Evolutionary conservation across 495 filamentous ascomycete genomes (phyloP), one percentile per base, ranked within the genome.

Genomic region (Letharia columbiana): DNA sequence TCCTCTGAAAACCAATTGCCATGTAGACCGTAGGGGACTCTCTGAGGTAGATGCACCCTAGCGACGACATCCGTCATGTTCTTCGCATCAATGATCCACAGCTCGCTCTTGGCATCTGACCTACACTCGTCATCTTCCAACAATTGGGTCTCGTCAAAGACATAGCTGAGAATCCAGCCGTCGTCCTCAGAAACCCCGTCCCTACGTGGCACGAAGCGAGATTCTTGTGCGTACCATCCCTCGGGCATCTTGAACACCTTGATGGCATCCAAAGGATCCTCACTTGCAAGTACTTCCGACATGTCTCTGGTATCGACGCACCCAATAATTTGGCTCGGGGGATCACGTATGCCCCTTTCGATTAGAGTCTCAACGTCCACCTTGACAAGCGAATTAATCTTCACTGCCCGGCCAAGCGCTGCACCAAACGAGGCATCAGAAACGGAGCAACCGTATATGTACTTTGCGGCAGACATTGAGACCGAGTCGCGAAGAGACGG

Each of bases 401-500:
- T 88, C 23, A 79, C 80, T 6, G 83, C 79, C 35, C 78, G 79
- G 45, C 83, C 83, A 1, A 84, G 76, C 3, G 78, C 80, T 31
- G 78, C 72, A 57, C 79, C 78, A 66, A 85, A 87, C 11, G 76
- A 75, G 3, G 72, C 17, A 88, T 92, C 41, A 88, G 73, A 68
- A 89, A 92, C 77, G 91, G 91, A 37, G 88, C 89, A 23, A 84
- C 89, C 15, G 87, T 90, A 76, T 89, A 95, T 68, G 82, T 86
- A 52, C 86, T 88, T 68, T 87, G 87, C 62, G 91, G 77, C 13
- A 91, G 78, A 59, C 91, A 88, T 89, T 57, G 80, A 77, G n/a
- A 72, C 67, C 52, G 77, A 76, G 2, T 81, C 74, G 23, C 78
- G 76, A 3, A 86, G 62, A 18, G 80, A 79, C 3, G 86, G 84